These are phyloP conservation scores for Citeromyces matritensis DNA, from an alignment of 805 yeast species.

Conservation along the genomic window DNA sequence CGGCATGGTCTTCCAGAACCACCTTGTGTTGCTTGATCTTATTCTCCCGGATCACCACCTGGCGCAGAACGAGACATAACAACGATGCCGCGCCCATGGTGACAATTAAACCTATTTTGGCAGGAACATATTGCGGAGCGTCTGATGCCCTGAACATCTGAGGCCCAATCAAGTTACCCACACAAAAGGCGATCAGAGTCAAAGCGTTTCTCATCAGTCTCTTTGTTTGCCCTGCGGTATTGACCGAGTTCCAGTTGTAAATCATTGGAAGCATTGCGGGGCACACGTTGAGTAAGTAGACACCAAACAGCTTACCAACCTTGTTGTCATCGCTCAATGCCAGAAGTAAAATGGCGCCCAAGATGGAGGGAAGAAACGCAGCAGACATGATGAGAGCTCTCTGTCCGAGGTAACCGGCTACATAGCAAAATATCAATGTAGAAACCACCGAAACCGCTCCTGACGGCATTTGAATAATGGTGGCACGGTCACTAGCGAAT, in stretches of 20 bases:
- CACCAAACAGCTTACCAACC: conserved; percentile 21
- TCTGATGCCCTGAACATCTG: conserved; percentile 36
- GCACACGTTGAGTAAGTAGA: conserved; percentile 8
- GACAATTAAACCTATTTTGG: conserved; percentile 43
- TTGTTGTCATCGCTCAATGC: conserved; percentile 23
- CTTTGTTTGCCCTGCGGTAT: conserved; percentile 36
- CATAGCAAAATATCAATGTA: conserved; percentile 17
- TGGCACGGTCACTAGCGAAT: conserved; percentile 8
- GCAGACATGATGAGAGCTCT: conserved; percentile 19
- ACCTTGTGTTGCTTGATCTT: too few species aligned
- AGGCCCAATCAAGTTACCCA: conserved; percentile 38
- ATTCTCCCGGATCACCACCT: too few species aligned
- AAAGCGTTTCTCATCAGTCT: conserved; percentile 27
- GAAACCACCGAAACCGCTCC: conserved; percentile 13
- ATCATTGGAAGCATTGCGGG: conserved; percentile 10
- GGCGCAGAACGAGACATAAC: too few species aligned
- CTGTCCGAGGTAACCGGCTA: conserved; percentile 13
- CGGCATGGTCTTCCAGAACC: too few species aligned
- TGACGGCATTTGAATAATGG: too few species aligned
- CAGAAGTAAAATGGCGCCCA: conserved; percentile 25
- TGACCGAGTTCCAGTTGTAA: conserved; percentile 14
- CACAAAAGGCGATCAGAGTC: conserved; percentile 26
- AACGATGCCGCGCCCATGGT: too few species aligned
- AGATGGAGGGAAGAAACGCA: conserved; percentile 25
- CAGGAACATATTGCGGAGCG: conserved; percentile 27